These are phyloP conservation scores for Platanthera guangdongensis DNA, from an alignment of 106 monocot species.

Conservation along the genomic window DNA sequence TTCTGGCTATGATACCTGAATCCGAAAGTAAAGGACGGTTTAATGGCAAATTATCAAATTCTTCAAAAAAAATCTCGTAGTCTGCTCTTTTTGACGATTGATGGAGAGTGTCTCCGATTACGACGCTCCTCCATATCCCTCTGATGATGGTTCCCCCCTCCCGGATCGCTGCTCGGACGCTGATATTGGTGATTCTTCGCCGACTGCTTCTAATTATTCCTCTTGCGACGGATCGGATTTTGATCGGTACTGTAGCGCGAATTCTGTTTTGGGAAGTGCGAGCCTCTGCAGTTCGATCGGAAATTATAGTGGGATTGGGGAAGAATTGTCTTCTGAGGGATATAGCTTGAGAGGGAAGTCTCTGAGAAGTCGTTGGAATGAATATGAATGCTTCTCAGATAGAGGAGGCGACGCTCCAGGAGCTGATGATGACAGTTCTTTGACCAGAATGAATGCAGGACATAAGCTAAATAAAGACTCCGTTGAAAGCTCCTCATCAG, in stretches of 20 bases:
- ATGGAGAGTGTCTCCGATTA: background rate
- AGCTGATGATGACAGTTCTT: slow-evolving; percentile 4
- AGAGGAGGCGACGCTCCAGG: background rate
- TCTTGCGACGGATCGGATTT: slow-evolving; percentile 63
- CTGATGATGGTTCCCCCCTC: background rate
- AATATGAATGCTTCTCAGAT: slow-evolving; percentile 1
- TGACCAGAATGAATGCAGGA: background rate
- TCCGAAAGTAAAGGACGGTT: background rate
- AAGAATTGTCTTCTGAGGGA: slow-evolving; percentile 3
- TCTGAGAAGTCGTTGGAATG: slow-evolving; percentile 16
- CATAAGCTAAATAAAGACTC: background rate
- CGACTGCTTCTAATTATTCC: slow-evolving; percentile 30
- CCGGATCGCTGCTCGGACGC: slow-evolving; percentile 10
- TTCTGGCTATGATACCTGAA: background rate
- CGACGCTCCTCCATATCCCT: slow-evolving; percentile 8
- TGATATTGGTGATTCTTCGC: slow-evolving; percentile 8
- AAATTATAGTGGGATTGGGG: slow-evolving; percentile 23
- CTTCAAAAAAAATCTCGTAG: background rate
- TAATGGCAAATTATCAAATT: background rate
- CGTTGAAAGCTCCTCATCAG: background rate
- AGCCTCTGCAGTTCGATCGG: slow-evolving; percentile 57
- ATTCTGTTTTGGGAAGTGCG: slow-evolving; percentile 56
- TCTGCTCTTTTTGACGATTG: slow-evolving; percentile 4
- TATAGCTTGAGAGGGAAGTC: slow-evolving; percentile 3
- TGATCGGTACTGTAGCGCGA: slow-evolving; percentile 79